phyloP scores from a whole-genome alignment of 345 rosid genomes.

The Noccaea caerulescens region DNA sequence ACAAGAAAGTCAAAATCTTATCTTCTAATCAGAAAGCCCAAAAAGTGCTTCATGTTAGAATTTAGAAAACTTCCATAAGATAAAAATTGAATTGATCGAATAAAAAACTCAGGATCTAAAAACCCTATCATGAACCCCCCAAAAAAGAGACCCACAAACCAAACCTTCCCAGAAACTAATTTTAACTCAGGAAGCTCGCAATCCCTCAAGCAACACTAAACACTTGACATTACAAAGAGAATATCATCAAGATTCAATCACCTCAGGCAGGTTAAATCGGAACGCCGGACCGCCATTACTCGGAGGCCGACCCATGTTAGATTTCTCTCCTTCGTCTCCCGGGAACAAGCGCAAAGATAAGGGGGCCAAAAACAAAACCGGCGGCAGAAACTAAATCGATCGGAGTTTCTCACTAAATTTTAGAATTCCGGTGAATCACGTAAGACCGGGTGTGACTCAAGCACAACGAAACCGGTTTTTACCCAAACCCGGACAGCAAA shows the following conservation, averaged over 20 bases:
- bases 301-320: slow-evolving; percentile 89
- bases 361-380: not conserved
- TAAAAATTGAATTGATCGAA: slow-evolving; percentile 12
- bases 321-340: slow-evolving; percentile 23
- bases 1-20: slow-evolving; percentile 1
- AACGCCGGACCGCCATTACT: slow-evolving; percentile 97
- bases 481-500: slow-evolving; percentile 16
- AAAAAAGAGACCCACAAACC: not conserved
- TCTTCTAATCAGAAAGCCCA: slow-evolving; percentile 2
- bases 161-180: slow-evolving; percentile 1
- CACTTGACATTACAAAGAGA: slow-evolving; percentile 11
- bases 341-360: not conserved
- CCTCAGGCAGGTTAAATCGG: slow-evolving; percentile 83
- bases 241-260: slow-evolving; percentile 33
- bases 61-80: not conserved
- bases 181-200: slow-evolving; percentile 3
- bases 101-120: slow-evolving; percentile 1
- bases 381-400: slow-evolving; percentile 24
- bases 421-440: slow-evolving; percentile 33
- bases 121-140: slow-evolving; percentile 28
- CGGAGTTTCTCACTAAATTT: slow-evolving; percentile 22
- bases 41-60: not conserved
- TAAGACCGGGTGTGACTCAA: slow-evolving; percentile 12
- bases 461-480: slow-evolving; percentile 27
- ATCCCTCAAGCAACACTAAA: slow-evolving; percentile 4